Evolutionary conservation across 345 rosid species (phyloP).

Genomic region (Cochlearia excelsa): DNA sequence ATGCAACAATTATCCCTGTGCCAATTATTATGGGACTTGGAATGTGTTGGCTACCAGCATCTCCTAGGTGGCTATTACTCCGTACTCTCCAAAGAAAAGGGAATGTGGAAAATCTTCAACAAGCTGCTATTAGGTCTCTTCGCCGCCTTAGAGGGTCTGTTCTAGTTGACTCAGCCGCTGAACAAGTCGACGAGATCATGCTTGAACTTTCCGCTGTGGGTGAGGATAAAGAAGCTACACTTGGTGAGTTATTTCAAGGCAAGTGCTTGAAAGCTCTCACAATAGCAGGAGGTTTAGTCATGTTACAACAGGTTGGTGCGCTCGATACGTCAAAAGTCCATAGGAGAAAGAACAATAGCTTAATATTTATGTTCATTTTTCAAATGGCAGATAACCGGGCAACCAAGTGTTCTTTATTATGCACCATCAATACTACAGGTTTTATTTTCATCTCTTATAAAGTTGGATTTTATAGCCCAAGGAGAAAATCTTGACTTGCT

Average conservation of each 20-base stretch:
- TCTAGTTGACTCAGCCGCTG: slow-evolving; percentile 63
- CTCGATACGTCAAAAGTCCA: slow-evolving; percentile 3
- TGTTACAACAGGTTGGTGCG: slow-evolving; percentile 87
- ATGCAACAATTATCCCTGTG: slow-evolving; percentile 70
- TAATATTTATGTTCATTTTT: neutral
- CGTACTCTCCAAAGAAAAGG: slow-evolving; percentile 79
- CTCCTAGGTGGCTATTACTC: slow-evolving; percentile 93
- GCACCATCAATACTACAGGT: slow-evolving; percentile 94
- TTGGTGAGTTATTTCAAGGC: slow-evolving; percentile 69
- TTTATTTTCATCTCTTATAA: slow-evolving; percentile 10
- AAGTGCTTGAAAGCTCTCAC: slow-evolving; percentile 87
- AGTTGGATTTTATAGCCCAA: slow-evolving; percentile 15
- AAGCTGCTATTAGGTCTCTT: slow-evolving; percentile 60
- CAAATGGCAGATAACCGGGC: slow-evolving; percentile 80
- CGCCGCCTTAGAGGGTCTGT: slow-evolving; percentile 72
- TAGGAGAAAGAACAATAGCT: neutral
- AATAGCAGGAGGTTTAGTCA: slow-evolving; percentile 83
- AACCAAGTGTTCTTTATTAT: slow-evolving; percentile 97
- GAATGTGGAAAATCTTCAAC: slow-evolving; percentile 55
- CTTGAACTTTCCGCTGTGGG: slow-evolving; percentile 61
- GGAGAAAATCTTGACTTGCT: slow-evolving; percentile 17
- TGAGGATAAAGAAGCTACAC: slow-evolving; percentile 61
- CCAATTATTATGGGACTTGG: slow-evolving; percentile 90
- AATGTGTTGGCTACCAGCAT: slow-evolving; percentile 91
- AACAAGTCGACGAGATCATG: slow-evolving; percentile 72